Evolutionary conservation across 1,284 basidiomycete species (phyloP).

Genomic region (Vanrija pseudolonga): DNA sequence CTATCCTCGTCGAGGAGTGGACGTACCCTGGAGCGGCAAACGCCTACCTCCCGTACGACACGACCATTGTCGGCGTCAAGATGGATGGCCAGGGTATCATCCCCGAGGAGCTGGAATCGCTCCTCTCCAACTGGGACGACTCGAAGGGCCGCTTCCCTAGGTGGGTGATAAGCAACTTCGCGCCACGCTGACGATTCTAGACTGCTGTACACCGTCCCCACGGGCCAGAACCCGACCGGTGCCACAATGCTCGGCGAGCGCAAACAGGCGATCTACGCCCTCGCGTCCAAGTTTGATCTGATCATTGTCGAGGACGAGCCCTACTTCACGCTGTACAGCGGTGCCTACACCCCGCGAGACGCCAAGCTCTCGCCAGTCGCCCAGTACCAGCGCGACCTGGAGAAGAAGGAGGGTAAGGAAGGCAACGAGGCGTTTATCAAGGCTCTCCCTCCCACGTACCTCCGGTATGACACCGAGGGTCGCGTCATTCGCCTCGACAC

Average conservation of each 20-base stretch:
- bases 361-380: conserved; percentile 34
- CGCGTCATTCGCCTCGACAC: conserved; percentile 53
- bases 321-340: conserved; percentile 63
- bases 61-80: conserved; percentile 50
- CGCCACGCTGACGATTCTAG: conserved; percentile 32
- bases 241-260: conserved; percentile 63
- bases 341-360: conserved; percentile 5
- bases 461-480: conserved; percentile 54
- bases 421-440: conserved; percentile 44
- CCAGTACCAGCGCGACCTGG: conserved; percentile 37
- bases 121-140: conserved; percentile 67
- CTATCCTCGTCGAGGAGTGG: conserved; percentile 61
- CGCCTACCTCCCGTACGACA: conserved; percentile 39
- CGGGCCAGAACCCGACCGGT: conserved; percentile 69
- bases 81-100: conserved; percentile 73
- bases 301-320: conserved; percentile 78
- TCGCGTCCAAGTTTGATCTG: conserved; percentile 72
- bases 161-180: too few species aligned
- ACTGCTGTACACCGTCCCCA: conserved; percentile 60
- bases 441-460: conserved; percentile 62
- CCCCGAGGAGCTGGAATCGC: conserved; percentile 58
- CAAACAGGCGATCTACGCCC: conserved; percentile 72
- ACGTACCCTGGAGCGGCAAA: conserved; percentile 51
- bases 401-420: conserved; percentile 40
- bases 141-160: conserved; percentile 53